Evolutionary conservation across 2,329 filamentous ascomycete species (phyloP).

Genomic region (Diaporthe ilicicola): DNA sequence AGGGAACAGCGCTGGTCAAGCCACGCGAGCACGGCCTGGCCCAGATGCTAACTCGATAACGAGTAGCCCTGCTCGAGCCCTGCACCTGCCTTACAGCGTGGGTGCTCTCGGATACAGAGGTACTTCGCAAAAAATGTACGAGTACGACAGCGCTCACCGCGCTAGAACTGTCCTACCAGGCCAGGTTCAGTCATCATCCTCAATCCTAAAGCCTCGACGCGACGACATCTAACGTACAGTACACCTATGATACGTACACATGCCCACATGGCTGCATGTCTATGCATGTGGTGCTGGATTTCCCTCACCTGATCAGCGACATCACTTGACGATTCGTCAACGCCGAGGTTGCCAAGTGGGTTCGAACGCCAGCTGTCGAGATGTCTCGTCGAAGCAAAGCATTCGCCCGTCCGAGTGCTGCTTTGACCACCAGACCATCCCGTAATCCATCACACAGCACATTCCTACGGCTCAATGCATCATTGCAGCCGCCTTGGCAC

Average conservation of each 20-base stretch:
- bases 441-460: constrained; percentile 4
- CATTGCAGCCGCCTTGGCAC: constrained; percentile 12
- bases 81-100: background rate
- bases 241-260: background rate
- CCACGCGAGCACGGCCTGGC: constrained; percentile 9
- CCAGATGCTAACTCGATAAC: constrained; percentile 8
- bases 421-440: constrained; percentile 17
- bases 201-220: background rate
- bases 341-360: background rate
- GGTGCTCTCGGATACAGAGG: too few relatives aligned
- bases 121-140: too few relatives aligned
- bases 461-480: constrained; percentile 18
- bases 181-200: background rate
- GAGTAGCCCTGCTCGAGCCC: background rate
- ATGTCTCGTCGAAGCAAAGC: constrained; percentile 11
- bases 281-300: background rate
- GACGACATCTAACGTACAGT: background rate
- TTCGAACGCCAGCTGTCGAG: background rate
- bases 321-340: background rate
- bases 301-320: constrained; percentile 3
- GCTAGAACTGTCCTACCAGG: background rate
- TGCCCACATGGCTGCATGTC: background rate
- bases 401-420: constrained; percentile 1
- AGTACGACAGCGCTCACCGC: constrained; percentile 2
- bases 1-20: constrained; percentile 17